Evolutionary conservation across 2,329 filamentous ascomycete species (phyloP), one percentile per base, ranked within the genome.

Genomic region (Cladosporium cucumerinum): DNA sequence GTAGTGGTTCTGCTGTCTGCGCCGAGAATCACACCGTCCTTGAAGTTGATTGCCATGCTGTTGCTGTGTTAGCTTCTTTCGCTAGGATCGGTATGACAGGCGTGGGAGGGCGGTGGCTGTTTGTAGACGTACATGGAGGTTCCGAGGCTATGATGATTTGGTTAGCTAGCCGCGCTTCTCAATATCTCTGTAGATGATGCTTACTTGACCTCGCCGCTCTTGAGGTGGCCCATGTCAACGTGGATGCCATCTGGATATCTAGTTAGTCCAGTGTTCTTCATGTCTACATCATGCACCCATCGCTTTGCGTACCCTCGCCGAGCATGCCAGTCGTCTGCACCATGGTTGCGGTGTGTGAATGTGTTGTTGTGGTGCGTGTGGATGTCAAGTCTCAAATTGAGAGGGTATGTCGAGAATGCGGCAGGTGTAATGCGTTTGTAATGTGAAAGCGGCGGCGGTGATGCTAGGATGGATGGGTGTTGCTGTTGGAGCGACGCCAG

Each of bases 11-110:
- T 89, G 75, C 93, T 97, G 80, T 99, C 95, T 74, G 95, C 95
- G 70, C 95, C 91, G 88, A 99, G 86, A 81, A 99, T 98, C 66
- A 99, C 95, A 68, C 95, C 95, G 75, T 97, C 93, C 78, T 95
- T 95, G 87, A 99, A 99, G 75, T 96, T 98, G 79, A 98, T 93
- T 67, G 95, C 95, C 95, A 99, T 99, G 78, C 92, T 96, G 73
- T 70, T 54, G 32, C 1, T 0, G 8, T 36, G 65, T 65, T 36
- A 65, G 52, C 43, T 10, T 1, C 16, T 28, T 3, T 39, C 49
- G 26, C 28, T 57, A 3, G 26, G 10, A 34, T 21, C n/a, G 8
- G 21, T 21, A 21, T 46, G 39, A 8, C 1, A 46, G 8, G n/a
- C 34, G 18, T 32, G 30, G 25, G 68, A 78, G 72, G 32, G 5